These are phyloP conservation scores for Meyerozyma carpophila DNA, from an alignment of 1,139 yeast species.

Conservation along the genomic window DNA sequence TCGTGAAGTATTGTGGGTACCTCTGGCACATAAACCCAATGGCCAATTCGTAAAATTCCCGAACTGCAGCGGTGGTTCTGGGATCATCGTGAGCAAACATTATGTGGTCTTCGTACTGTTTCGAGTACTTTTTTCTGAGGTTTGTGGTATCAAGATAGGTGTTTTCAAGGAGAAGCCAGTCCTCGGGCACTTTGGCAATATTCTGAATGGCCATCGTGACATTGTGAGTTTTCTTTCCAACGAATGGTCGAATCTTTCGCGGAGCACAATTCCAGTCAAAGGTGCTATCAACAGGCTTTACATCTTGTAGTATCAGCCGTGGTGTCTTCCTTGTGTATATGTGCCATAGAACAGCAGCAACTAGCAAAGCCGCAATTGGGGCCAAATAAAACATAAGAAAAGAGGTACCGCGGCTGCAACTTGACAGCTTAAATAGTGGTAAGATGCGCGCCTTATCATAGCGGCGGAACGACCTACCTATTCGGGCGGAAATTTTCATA, in stretches of 20 bases:
- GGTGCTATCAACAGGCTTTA: conserved; percentile 4
- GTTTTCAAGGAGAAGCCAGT: conserved; percentile 35
- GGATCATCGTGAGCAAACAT: conserved; percentile 16
- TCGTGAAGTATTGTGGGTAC: conserved; percentile 30
- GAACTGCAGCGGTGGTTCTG: conserved; percentile 20
- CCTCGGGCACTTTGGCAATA: conserved; percentile 24
- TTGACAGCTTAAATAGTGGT: not conserved
- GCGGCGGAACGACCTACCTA: not conserved
- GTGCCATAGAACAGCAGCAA: not conserved
- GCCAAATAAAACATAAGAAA: not conserved
- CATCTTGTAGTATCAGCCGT: conserved; percentile 1
- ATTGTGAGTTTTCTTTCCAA: conserved; percentile 29
- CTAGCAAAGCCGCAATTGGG: not conserved
- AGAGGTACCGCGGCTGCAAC: not conserved
- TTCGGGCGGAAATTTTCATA: not conserved
- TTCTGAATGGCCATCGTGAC: conserved; percentile 35
- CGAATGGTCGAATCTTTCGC: conserved; percentile 10
- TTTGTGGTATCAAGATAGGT: conserved; percentile 23
- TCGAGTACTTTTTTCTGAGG: conserved; percentile 17
- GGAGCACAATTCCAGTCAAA: conserved; percentile 11
- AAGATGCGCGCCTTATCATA: not conserved
- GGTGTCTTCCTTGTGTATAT: not conserved
- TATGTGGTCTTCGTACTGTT: conserved; percentile 17
- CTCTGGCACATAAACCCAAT: conserved; percentile 22
- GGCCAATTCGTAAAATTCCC: conserved; percentile 28